Conservation (phyloP, 78 protist species). For the Planoprotostelium fungivorum region DNA sequence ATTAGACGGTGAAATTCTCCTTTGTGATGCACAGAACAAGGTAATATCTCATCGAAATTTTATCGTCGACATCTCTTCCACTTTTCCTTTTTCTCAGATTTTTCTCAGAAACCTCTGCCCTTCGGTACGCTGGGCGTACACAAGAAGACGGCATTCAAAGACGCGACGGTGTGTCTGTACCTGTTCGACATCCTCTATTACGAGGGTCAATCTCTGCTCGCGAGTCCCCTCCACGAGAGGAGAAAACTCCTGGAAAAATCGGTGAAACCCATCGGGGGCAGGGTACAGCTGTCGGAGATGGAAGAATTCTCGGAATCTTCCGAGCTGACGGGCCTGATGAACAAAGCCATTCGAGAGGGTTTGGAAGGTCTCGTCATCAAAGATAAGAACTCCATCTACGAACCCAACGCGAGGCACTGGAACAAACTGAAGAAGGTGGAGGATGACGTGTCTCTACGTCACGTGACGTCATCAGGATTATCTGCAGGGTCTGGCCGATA, state of each 20-base stretch:
- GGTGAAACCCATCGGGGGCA: conserved; percentile 20
- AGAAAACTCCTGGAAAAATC: conserved; percentile 50
- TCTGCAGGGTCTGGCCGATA: conserved; percentile 76
- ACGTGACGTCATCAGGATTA: conserved; percentile 50
- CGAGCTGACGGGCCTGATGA: conserved; percentile 13
- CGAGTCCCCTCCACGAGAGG: conserved; percentile 53
- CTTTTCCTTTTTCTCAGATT: neutral
- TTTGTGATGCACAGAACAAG: conserved; percentile 43
- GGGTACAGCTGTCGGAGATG: conserved; percentile 52
- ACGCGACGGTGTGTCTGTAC: conserved; percentile 68
- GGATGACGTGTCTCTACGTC: neutral
- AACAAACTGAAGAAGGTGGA: conserved; percentile 72
- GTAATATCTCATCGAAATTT: neutral
- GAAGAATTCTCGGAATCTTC: neutral
- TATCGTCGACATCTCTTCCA: neutral
- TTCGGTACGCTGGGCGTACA: conserved; percentile 82
- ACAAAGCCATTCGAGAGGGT: conserved; percentile 36
- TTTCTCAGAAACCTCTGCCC: conserved; percentile 55
- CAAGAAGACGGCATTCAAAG: conserved; percentile 57
- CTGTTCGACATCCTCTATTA: conserved; percentile 80
- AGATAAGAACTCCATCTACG: conserved; percentile 49
- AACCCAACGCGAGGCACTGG: conserved; percentile 84
- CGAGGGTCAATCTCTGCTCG: conserved; percentile 66
- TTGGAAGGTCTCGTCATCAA: conserved; percentile 87
- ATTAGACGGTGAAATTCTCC: conserved; percentile 75